Percentiles rank a stretch among this genome's conserved stretches.
These are phyloP conservation scores for Aspergillus fijiensis DNA, from an alignment of 2,329 filamentous ascomycete genomes.

Conservation along the genomic window DNA sequence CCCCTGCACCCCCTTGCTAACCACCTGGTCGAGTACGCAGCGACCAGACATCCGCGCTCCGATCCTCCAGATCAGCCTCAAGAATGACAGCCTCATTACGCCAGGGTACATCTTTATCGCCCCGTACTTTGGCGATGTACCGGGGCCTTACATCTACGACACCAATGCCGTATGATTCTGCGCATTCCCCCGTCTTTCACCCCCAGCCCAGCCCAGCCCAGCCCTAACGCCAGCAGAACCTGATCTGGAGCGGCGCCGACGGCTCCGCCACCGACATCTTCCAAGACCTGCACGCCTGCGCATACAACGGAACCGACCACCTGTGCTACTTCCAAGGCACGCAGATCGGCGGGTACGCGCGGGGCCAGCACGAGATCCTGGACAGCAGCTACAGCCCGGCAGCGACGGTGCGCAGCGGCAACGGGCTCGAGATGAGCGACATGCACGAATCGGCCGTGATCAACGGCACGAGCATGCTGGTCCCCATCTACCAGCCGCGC, in stretches of 20 bases:
- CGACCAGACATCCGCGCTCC: conserved; percentile 1
- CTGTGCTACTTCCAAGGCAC: conserved; percentile 42
- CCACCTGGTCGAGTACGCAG: neutral
- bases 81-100: conserved; percentile 1
- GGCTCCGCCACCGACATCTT: conserved; percentile 35
- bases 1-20: neutral
- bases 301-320: conserved; percentile 38
- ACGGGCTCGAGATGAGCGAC: neutral
- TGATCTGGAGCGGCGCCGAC: conserved; percentile 41
- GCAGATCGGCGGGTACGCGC: conserved; percentile 42
- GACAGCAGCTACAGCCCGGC: conserved; percentile 39
- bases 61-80: conserved; percentile 5
- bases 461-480: neutral
- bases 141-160: conserved; percentile 45
- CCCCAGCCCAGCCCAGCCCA: neutral
- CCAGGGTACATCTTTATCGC: conserved; percentile 44
- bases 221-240: conserved; percentile 22
- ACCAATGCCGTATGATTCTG: conserved; percentile 29
- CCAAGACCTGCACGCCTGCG: conserved; percentile 38
- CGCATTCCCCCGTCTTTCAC: neutral
- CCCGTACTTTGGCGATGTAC: conserved; percentile 39
- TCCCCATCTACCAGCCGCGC: conserved; percentile 5
- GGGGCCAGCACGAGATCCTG: conserved; percentile 43
- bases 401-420: conserved; percentile 27
- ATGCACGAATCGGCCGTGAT: conserved; percentile 7